Evolutionary conservation across 192 early-diverging fungal species (phyloP), one percentile per base, ranked within the genome.

Genomic region (Neocallimastix lanati): DNA sequence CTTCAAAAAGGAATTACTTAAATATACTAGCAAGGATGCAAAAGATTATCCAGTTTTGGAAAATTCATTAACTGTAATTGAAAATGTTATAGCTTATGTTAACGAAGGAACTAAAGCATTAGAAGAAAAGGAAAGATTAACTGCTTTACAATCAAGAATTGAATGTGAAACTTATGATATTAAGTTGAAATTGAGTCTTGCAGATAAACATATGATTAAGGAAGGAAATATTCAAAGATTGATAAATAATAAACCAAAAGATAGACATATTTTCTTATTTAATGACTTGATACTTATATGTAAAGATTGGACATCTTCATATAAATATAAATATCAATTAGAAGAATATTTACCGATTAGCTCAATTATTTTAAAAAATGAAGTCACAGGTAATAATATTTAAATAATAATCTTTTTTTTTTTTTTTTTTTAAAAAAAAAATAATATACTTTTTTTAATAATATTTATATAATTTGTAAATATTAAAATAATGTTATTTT

Each of bases 71-170:
- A 85, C 86, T 76, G 87, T 85, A 28, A 90, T 90, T 78, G 88
- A 90, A 78, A 83, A 82, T 21, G 87, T 90, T 27, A 86, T 89
- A 12, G 79, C 83, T 12, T 80, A 81, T 76, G 88, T 89, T 13
- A 89, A 90, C 78, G 88, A 90, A 82, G 86, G 84, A 29, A 87
- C 88, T 12, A 80, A 87, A 76, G 82, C 85, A 15, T 76, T 86
- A 28, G 88, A 85, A 58, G 85, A 88, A 78, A 82, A 83, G 58
- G 86, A 90, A 76, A 38, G 84, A 35, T 77, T 90, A 28, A 67
- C 81, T 29, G 78, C 80, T 4, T 76, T 90, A 29, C 82, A 86
- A 77, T 33, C 79, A 16, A 84, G 80, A 76, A 87, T 90, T 29
- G 88, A 90, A 27, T 40, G 11, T 13, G 76, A 35, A 28, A 13